Evolutionary conservation across 1,284 basidiomycete species (phyloP).

Genomic region (Tylopilus orsonianus): DNA sequence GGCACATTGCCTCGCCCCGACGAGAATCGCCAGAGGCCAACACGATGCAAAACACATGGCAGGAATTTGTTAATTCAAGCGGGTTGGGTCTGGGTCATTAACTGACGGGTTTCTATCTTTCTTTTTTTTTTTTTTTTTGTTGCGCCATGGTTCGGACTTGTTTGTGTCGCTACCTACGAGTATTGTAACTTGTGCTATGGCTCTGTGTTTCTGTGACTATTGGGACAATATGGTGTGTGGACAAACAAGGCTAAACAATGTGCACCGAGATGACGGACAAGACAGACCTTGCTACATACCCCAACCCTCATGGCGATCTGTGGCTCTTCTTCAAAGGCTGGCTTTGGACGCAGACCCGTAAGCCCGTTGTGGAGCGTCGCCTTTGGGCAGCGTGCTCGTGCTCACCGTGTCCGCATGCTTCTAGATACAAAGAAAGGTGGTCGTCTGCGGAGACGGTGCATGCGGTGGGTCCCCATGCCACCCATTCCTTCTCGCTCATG

Average conservation of each 20-base stretch:
- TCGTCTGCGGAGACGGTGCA: constrained; percentile 91
- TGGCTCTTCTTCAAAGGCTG: constrained; percentile 48
- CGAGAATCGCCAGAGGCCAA: constrained; percentile 56
- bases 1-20: constrained; percentile 35
- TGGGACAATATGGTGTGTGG: constrained; percentile 11
- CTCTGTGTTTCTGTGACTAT: constrained; percentile 23
- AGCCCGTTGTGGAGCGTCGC: constrained; percentile 19
- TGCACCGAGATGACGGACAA: constrained; percentile 9
- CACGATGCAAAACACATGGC: constrained; percentile 55
- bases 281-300: not conserved
- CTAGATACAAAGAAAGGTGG: constrained; percentile 68
- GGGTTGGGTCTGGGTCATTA: constrained; percentile 28
- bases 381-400: constrained; percentile 13
- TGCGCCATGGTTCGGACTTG: not conserved
- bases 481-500: constrained; percentile 20
- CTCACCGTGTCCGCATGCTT: constrained; percentile 21
- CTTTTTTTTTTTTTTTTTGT: not conserved
- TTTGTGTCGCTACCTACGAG: constrained; percentile 3
- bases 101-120: constrained; percentile 8
- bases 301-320: constrained; percentile 47
- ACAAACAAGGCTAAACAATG: constrained; percentile 28
- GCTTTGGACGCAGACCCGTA: constrained; percentile 56
- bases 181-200: constrained; percentile 9
- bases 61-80: constrained; percentile 50
- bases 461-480: constrained; percentile 56